phyloP scores from a whole-genome alignment of 805 yeast genomes.

The Metschnikowia henanensis region DNA sequence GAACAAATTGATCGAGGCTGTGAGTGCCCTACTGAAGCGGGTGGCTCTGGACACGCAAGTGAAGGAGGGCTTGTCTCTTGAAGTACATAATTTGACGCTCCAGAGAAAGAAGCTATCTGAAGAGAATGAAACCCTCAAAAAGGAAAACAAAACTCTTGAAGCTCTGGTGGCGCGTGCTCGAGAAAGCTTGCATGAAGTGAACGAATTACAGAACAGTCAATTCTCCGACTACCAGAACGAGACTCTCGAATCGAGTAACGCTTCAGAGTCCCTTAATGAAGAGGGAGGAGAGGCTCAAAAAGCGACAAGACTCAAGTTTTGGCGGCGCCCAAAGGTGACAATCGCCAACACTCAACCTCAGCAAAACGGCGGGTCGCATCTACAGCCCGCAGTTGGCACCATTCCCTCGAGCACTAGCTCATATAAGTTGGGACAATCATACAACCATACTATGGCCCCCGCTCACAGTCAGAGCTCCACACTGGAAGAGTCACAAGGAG shows the following conservation, averaged over 20 bases:
- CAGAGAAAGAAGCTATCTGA: constrained; percentile 46
- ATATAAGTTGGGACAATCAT: constrained; percentile 16
- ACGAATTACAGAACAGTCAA: constrained; percentile 7
- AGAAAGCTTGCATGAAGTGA: background rate
- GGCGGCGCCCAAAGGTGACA: constrained; percentile 45
- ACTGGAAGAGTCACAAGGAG: constrained; percentile 7
- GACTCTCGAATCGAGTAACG: constrained; percentile 8
- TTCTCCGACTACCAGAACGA: constrained; percentile 9
- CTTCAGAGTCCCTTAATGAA: constrained; percentile 12
- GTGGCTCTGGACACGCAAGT: constrained; percentile 41
- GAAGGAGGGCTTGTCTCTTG: constrained; percentile 46
- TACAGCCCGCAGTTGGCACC: background rate
- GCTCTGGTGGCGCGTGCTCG: constrained; percentile 1
- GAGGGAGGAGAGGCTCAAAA: constrained; percentile 35
- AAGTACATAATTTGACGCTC: constrained; percentile 49
- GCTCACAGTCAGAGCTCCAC: background rate
- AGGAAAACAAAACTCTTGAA: constrained; percentile 5
- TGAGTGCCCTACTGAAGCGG: constrained; percentile 43
- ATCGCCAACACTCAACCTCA: constrained; percentile 9
- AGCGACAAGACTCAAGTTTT: constrained; percentile 44
- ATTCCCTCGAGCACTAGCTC: constrained; percentile 2
- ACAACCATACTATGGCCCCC: constrained; percentile 12
- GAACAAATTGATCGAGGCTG: constrained; percentile 27
- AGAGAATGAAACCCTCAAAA: constrained; percentile 15
- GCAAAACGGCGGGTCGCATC: background rate